Base-by-base conservation (phyloP, 2,329 filamentous ascomycete genomes). In the Aspergillus sp. region DNA sequence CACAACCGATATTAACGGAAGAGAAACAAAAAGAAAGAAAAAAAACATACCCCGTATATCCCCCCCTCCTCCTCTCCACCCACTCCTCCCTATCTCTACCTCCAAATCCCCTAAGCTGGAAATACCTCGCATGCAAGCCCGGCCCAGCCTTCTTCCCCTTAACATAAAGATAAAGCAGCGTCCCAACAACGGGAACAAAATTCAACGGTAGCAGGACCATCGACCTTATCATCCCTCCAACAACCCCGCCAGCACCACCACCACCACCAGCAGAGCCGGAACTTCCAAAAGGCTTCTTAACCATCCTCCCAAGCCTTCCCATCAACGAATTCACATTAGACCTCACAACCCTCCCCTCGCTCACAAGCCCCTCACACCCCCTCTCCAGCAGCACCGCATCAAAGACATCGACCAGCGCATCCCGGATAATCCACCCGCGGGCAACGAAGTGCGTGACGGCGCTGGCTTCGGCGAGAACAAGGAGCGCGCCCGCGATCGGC, bases 121-220 rank as follows among this genome's bases (percentile, higher is more conserved):
- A 97, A 76, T 96, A 97, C 76, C 95, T 73, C 3, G 74, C 71
- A 68, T 85, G 82, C 39, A 80, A 79, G 1, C 77, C 77, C 41
- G 85, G 84, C 2, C 82, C 85, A 25, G 77, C 71, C 57, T 78
- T 79, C 66, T 73, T 74, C 74, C 88, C 89, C 74, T 96, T 91
- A 15, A 96, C 72, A 27, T 89, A 72, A 35, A 97, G 83, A 73
- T 96, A 98, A 4, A 92, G 78, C 7, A 87, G 78, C 0, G 93
- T 96, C 6, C 93, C 93, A 17, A 96, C 85, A 0, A 97, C 83
- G 0, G 93, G 93, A 52, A 98, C 92, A 71, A 96, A 92, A 78
- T 97, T 98, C 60, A 98, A 82, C 11, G 93, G 93, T 43, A 96
- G 81, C 71, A 96, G 95, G 77, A 97, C 84, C 62, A 96, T 71